phyloP scores from a whole-genome alignment of 768 basidiomycete genomes.

The Collybiopsis confluens region DNA sequence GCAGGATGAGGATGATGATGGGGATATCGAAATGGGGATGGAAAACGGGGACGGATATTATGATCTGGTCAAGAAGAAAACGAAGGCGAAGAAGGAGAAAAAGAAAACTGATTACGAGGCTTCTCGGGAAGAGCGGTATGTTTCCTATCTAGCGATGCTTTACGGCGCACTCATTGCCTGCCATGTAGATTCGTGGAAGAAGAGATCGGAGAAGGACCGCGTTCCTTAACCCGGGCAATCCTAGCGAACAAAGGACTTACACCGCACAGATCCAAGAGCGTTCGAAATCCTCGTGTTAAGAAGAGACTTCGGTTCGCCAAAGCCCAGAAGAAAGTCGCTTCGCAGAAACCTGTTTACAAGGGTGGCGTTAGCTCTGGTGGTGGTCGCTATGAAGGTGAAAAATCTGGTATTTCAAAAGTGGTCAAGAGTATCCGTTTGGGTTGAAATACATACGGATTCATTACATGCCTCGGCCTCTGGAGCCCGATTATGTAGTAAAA shows the following conservation, averaged over 20 bases:
- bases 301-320: conserved; percentile 92
- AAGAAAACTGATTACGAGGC: conserved; percentile 84
- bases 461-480: neutral
- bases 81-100: conserved; percentile 66
- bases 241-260: conserved; percentile 93
- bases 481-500: neutral
- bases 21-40: conserved; percentile 22
- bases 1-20: conserved; percentile 27
- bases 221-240: conserved; percentile 86
- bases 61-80: conserved; percentile 76
- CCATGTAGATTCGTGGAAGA: conserved; percentile 30
- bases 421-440: conserved; percentile 80
- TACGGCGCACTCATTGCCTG: conserved; percentile 7
- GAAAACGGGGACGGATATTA: conserved; percentile 78
- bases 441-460: conserved; percentile 20
- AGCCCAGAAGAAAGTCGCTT: conserved; percentile 88
- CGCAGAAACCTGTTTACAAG: conserved; percentile 90
- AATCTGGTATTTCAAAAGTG: conserved; percentile 87
- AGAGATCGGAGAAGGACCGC: conserved; percentile 59
- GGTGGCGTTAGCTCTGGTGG: conserved; percentile 71
- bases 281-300: conserved; percentile 97
- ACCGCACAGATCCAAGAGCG: conserved; percentile 80
- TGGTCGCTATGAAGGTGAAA: conserved; percentile 86
- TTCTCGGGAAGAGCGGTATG: conserved; percentile 52
- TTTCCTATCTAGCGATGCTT: conserved; percentile 9